phyloP scores from a whole-genome alignment of 179 eudicot genomes.

The Heliamphora ciliata region DNA sequence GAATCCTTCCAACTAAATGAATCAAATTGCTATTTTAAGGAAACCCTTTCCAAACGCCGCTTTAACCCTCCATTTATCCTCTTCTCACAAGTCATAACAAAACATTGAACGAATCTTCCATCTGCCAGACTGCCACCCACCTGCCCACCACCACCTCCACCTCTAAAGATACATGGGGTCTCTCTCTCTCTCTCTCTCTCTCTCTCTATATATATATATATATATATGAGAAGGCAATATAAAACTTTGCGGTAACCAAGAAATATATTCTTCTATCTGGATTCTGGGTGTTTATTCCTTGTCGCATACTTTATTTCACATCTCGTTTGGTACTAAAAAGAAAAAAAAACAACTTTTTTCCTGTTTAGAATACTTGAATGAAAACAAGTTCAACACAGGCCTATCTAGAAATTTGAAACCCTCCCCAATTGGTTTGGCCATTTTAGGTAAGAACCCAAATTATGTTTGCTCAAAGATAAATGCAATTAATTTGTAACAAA shows the following conservation, averaged over 20 bases:
- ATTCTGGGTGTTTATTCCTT: neutral
- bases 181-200: too few species aligned
- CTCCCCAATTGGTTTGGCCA: too few species aligned
- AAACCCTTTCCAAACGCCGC: neutral
- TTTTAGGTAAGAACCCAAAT: too few species aligned
- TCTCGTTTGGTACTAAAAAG: neutral
- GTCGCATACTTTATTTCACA: neutral
- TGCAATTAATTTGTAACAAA: too few species aligned
- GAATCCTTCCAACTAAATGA: slow-evolving; percentile 10
- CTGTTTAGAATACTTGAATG: too few species aligned
- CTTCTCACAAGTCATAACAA: neutral
- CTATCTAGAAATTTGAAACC: too few species aligned
- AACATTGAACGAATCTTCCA: slow-evolving; percentile 20
- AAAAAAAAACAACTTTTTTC: too few species aligned
- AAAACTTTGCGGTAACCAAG: slow-evolving; percentile 10
- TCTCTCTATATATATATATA: neutral
- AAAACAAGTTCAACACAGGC: too few species aligned
- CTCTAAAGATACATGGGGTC: too few species aligned
- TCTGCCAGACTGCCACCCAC: slow-evolving; percentile 5
- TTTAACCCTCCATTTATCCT: slow-evolving; percentile 1
- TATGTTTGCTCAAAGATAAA: too few species aligned
- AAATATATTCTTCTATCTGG: slow-evolving; percentile 8
- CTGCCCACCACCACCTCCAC: too few species aligned
- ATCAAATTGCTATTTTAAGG: slow-evolving; percentile 14
- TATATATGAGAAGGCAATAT: neutral